Percentiles rank a stretch among this genome's conserved stretches.
Evolutionary conservation across 2,329 filamentous ascomycete genomes (phyloP).

Genomic region (Trichoderma sp.): DNA sequence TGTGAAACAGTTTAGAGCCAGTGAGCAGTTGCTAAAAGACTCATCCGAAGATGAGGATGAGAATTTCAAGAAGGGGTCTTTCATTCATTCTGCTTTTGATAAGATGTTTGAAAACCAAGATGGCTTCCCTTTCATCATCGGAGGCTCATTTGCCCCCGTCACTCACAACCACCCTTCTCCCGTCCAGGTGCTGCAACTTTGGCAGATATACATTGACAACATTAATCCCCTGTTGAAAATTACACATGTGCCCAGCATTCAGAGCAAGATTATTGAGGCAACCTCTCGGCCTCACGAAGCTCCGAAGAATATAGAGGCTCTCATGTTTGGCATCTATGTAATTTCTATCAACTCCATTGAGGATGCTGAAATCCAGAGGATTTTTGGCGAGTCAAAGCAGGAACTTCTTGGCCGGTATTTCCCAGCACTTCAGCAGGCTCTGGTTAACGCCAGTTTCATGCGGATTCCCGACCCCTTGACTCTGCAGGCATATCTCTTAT

Average conservation of each 20-base stretch:
- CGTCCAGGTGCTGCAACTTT: conserved; percentile 61
- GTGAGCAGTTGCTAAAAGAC: conserved; percentile 47
- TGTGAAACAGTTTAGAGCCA: conserved; percentile 45
- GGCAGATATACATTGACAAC: conserved; percentile 68
- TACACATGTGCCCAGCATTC: conserved; percentile 63
- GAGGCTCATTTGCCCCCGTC: conserved; percentile 42
- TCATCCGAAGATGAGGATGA: conserved; percentile 59
- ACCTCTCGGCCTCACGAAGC: conserved; percentile 54
- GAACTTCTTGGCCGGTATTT: conserved; percentile 53
- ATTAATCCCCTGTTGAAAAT: conserved; percentile 68
- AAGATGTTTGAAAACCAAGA: conserved; percentile 56
- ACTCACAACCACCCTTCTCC: conserved; percentile 51
- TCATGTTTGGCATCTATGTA: conserved; percentile 66
- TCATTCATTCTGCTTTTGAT: conserved; percentile 58
- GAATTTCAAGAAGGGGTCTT: conserved; percentile 46
- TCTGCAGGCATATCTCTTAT: conserved; percentile 66
- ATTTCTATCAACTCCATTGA: conserved; percentile 57
- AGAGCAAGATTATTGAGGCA: conserved; percentile 62
- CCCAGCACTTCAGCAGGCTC: conserved; percentile 59
- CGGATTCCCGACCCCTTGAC: conserved; percentile 62
- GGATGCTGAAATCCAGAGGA: conserved; percentile 52
- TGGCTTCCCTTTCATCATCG: conserved; percentile 57
- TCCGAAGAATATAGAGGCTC: conserved; percentile 56
- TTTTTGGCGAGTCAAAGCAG: conserved; percentile 52
- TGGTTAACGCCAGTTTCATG: conserved; percentile 66